Base-by-base conservation (phyloP, 2,329 filamentous ascomycete genomes). In the Pezicula neosporulosa region DNA sequence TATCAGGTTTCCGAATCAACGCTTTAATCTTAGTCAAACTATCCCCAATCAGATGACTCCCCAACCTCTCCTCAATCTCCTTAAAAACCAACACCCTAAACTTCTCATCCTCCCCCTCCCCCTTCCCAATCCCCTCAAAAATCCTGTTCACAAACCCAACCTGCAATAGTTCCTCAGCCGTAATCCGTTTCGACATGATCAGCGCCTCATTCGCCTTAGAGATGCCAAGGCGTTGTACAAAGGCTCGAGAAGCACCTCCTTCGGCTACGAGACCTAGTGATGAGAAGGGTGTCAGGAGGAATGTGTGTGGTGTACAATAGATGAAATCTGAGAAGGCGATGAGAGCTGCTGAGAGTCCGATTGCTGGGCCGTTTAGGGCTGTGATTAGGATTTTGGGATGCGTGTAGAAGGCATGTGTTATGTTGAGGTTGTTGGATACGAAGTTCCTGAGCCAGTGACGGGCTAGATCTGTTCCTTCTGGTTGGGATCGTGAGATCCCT, bases 311-410 rank as follows among this genome's bases (percentile, higher is more conserved):
- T 0, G 87, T 78, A 66, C 82, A 85, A 77, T 97, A 97, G 68
- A 97, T 82, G 75, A 97, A 97, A 75, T 97, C 94, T 21, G 89
- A 89, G 68, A 90, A 88, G 27, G 85, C 86, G 52, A 90, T 76
- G 0, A 97, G 72, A 0, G 93, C 92, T 1, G 93, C 94, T 2
- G 87, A 89, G 30, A 97, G 85, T 6, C 94, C 94, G 48, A 99
- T 80, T 10, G 85, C 91, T 6, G 94, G 94, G 3, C 93, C 94
- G 72, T 97, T 97, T 59, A 97, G 85, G 0, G 90, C 94, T 0
- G 86, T 86, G 54, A 97, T 81, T 21, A 97, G 87, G 71, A 97
- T 88, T 74, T 97, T 97, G 62, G 91, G 89, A 72, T 97, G 94
- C 13, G 85, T 86, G 76, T 94, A 92, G 75, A 97, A 96, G 61